A percentile compares a stretch with the other conserved stretches of the same genome.
Conservation (phyloP, 2,329 filamentous ascomycete species). For the Botrytis deweyae region DNA sequence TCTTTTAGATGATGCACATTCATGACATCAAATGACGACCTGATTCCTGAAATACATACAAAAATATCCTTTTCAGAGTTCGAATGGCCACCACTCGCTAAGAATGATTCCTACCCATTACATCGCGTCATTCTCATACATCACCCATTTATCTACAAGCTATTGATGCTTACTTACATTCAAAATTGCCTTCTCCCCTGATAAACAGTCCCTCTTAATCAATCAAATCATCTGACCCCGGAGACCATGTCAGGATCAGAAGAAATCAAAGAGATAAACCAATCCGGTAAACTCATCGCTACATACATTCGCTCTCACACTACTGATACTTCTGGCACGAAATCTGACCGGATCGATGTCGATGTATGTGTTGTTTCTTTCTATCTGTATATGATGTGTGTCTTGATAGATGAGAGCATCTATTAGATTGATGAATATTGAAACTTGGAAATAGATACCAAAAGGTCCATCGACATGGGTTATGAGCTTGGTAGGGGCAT, state of each 20-base stretch:
- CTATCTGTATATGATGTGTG: not conserved
- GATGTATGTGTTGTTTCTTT: conserved; percentile 25
- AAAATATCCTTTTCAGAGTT: not conserved
- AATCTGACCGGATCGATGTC: conserved; percentile 32
- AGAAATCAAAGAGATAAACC: conserved; percentile 36
- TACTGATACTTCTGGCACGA: not conserved
- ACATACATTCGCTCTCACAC: conserved; percentile 32
- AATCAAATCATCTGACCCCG: not conserved
- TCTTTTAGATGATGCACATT: not conserved
- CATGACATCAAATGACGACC: not conserved
- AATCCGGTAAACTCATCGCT: conserved; percentile 38
- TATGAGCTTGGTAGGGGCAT: conserved; percentile 53
- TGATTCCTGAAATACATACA: not conserved
- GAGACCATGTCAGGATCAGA: not conserved
- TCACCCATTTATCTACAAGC: not conserved
- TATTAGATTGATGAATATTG: not conserved
- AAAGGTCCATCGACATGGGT: conserved; percentile 32
- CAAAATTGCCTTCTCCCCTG: not conserved
- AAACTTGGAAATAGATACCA: conserved; percentile 28
- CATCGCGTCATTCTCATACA: not conserved
- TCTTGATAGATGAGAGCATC: not conserved
- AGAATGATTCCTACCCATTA: not conserved
- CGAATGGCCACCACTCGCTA: not conserved
- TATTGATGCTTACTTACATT: not conserved
- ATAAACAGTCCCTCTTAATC: not conserved